phyloP scores from a whole-genome alignment of 495 filamentous ascomycete species.

The Aspergillus funiculosus region DNA sequence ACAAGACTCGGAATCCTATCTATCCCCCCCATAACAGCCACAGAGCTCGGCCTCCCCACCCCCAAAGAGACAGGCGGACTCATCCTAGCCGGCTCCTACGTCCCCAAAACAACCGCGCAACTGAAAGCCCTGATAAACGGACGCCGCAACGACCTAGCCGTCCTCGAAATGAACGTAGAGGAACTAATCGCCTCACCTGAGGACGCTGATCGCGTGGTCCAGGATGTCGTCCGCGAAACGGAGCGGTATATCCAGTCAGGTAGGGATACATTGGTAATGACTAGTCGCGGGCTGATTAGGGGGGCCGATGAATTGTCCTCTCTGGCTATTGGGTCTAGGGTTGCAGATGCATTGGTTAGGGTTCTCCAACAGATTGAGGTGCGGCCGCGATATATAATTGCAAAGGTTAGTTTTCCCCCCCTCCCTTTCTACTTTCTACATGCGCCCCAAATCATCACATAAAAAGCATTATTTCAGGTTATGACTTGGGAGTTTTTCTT shows the following conservation, averaged over 20 bases:
- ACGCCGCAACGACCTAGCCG: slow-evolving; percentile 31
- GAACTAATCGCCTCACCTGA: slow-evolving; percentile 34
- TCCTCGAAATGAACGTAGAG: slow-evolving; percentile 46
- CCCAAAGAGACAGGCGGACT: slow-evolving; percentile 38
- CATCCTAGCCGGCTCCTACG: slow-evolving; percentile 50
- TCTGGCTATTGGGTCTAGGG: slow-evolving; percentile 39
- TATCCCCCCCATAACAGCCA: slow-evolving; percentile 40
- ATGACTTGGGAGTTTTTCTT: no score
- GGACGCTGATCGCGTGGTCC: slow-evolving; percentile 19
- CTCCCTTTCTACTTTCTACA: neutral
- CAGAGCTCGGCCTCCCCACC: slow-evolving; percentile 31
- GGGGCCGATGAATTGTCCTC: slow-evolving; percentile 41
- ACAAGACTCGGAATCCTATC: slow-evolving; percentile 44
- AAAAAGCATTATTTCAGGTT: no score
- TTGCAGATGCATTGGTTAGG: slow-evolving; percentile 43
- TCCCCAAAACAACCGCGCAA: slow-evolving; percentile 50
- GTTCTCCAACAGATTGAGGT: slow-evolving; percentile 38
- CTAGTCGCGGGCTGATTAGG: slow-evolving; percentile 44
- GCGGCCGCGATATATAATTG: slow-evolving; percentile 48
- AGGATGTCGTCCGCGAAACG: slow-evolving; percentile 23
- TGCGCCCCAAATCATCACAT: no score
- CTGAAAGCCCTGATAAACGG: slow-evolving; percentile 34
- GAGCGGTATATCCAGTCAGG: slow-evolving; percentile 26
- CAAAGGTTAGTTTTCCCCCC: slow-evolving; percentile 34
- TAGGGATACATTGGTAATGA: slow-evolving; percentile 49